Percentiles rank a stretch among this genome's conserved stretches.
Conservation (phyloP, 2,329 filamentous ascomycete genomes). For the Venturia oleaginea region DNA sequence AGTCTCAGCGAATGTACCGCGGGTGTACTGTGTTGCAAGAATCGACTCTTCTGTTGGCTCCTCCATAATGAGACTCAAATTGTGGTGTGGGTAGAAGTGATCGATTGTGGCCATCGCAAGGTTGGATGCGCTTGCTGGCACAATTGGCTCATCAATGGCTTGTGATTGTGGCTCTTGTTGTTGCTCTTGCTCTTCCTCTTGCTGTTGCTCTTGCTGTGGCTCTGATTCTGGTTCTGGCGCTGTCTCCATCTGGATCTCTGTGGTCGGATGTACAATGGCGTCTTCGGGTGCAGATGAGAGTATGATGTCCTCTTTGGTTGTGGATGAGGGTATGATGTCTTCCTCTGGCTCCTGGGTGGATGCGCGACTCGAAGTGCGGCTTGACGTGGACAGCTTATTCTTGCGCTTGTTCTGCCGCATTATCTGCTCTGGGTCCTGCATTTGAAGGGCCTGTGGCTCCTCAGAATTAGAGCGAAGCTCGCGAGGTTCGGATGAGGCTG, state of each 20-base stretch:
- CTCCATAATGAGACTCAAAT: background rate
- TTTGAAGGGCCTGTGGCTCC: background rate
- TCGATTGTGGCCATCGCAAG: background rate
- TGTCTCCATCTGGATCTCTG: background rate
- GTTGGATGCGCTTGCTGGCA: background rate
- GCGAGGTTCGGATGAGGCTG: background rate
- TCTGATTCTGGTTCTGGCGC: background rate
- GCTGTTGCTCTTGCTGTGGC: background rate
- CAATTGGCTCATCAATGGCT: background rate
- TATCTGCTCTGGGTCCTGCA: constrained; percentile 1
- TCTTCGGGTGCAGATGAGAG: background rate
- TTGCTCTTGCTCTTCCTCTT: too few species aligned
- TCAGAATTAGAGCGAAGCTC: background rate
- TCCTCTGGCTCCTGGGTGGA: background rate
- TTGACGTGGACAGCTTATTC: constrained; percentile 3
- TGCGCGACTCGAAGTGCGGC: background rate
- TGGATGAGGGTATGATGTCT: background rate
- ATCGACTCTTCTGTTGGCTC: constrained; percentile 6
- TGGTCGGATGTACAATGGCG: background rate
- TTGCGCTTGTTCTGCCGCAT: background rate
- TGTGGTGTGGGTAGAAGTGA: background rate
- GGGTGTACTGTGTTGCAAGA: background rate
- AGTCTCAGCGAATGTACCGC: constrained; percentile 2
- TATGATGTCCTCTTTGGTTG: background rate
- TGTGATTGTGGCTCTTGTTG: background rate